Evolutionary conservation across 345 rosid genomes (phyloP), one percentile per base, ranked within the genome.

Genomic region (Gossypium anomalum): DNA sequence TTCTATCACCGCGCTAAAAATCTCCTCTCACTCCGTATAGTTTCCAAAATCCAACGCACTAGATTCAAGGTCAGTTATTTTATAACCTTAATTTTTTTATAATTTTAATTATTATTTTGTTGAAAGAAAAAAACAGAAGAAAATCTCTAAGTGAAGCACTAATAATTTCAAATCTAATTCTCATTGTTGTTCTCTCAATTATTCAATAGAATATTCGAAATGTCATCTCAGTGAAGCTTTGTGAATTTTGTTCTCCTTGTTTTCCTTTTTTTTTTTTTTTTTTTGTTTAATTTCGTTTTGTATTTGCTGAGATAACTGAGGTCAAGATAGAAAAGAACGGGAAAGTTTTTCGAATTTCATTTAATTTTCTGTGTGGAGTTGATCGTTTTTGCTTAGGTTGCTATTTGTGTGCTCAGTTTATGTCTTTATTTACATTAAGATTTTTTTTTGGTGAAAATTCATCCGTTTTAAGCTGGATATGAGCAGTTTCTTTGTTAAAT

Each of bases 31-130:
- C 16, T 20, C 27, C 13, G 48, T 19, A 47, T 41, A 22, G 62
- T 49, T 43, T 44, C 9, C 67, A 7, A 34, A 34, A 34, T 34
- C 41, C 6, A n/a, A 2, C n/a, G 16, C 44, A 29, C 74, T 45
- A 77, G 78, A 70, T 77, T 77, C 78, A 70, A 77, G 83, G 83
- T 81, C 27, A 22, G 70, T 23, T 51, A 11, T 58, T 43, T 11
- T 12, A 7, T 13, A 9, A 20, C 67, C 41, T 34, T 34, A 34
- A 34, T 38, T 41, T 47, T 19, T 38, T 8, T 2, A 49, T 25
- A 1, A 20, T 38, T 19, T 16, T 19, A 13, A 23, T 49, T 38
- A 4, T 19, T 43, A 67, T 25, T 27, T 57, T 47, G 52, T 19
- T 27, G 7, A 10, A 56, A 44, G 41, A 6, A 58, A 60, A 12